phyloP scores from a whole-genome alignment of 495 filamentous ascomycete species.

The Xeromyces bisporus region DNA sequence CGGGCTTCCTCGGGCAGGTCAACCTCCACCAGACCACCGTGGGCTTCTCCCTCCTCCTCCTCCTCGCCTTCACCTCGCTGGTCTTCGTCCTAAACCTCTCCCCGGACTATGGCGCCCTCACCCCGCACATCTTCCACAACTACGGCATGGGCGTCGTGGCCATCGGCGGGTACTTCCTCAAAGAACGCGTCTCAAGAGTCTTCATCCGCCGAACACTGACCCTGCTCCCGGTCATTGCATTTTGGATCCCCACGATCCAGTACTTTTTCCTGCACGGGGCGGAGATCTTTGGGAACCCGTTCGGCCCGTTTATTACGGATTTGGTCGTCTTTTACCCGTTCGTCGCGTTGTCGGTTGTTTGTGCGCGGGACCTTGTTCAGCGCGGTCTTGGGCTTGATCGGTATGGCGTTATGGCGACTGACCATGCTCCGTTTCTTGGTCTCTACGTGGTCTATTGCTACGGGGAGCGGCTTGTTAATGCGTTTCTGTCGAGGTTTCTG shows the following conservation, averaged over 20 bases:
- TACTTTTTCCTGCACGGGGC: constrained; percentile 49
- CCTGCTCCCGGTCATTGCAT: constrained; percentile 48
- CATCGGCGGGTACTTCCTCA: constrained; percentile 42
- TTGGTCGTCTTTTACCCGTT: constrained; percentile 54
- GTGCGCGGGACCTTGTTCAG: constrained; percentile 46
- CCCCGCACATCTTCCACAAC: constrained; percentile 52
- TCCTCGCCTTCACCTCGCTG: constrained; percentile 57
- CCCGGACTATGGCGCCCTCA: constrained; percentile 73
- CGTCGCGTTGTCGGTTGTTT: constrained; percentile 46
- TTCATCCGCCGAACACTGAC: constrained; percentile 23
- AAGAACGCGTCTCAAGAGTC: constrained; percentile 32
- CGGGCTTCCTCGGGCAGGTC: constrained; percentile 10
- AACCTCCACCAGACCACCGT: constrained; percentile 15
- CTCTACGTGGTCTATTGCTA: constrained; percentile 48
- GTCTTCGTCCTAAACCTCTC: constrained; percentile 59
- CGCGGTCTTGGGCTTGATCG: constrained; percentile 34
- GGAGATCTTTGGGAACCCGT: constrained; percentile 41
- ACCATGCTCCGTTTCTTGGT: constrained; percentile 41
- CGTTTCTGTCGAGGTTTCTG: constrained; percentile 35
- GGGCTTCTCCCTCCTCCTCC: constrained; percentile 35
- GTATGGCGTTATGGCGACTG: constrained; percentile 35
- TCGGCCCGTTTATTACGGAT: constrained; percentile 64
- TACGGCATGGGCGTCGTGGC: constrained; percentile 45
- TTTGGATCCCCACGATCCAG: constrained; percentile 57
- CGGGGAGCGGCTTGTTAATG: constrained; percentile 34